Evolutionary conservation across 2,329 filamentous ascomycete species (phyloP), one percentile per base, ranked within the genome.

Genomic region (Cladosporium austrohemisphaericum): DNA sequence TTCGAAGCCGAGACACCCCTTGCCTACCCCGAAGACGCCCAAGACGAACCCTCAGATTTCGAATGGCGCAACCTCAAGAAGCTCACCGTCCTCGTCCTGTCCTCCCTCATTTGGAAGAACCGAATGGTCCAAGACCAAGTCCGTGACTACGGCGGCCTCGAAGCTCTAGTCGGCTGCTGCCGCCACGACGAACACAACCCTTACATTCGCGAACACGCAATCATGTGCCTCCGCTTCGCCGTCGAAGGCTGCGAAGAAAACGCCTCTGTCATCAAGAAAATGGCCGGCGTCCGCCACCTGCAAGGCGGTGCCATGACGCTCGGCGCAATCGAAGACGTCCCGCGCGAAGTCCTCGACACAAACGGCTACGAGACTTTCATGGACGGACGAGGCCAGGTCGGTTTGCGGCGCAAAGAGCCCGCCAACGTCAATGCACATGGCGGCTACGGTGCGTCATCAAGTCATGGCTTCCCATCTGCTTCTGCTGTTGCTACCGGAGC

Each of bases 171-270:
- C 13, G 90, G 90, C 62, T 95, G 90, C 68, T 96, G 90, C 60
- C 80, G 84, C 25, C 93, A 93, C 64, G 92, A 97, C 64, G 89
- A 92, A 58, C 83, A 95, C 69, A 96, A 96, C 63, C 89, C 90
- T 0, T 96, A 92, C 64, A 91, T 95, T 55, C 88, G 92, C 61
- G 92, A 97, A 67, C 87, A 91, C 56, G 88, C 89, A 2, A 88
- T 91, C 41, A 84, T 95, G 65, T 91, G 87, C 57, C 76, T 94
- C n/a, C 91, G 92, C 64, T 94, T 81, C 59, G 62, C 79, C 16
- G 69, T 80, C 5, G 77, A 80, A 73, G 85, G 85, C 10, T 88
- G 84, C 52, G 79, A 84, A 25, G 84, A 84, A 50, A 88, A 87
- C 13, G 85, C 86, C 55, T 76, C 80, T 25, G 85, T 86, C 58